Base-by-base conservation (phyloP, 768 basidiomycete genomes). In the Harrya chromipes region DNA sequence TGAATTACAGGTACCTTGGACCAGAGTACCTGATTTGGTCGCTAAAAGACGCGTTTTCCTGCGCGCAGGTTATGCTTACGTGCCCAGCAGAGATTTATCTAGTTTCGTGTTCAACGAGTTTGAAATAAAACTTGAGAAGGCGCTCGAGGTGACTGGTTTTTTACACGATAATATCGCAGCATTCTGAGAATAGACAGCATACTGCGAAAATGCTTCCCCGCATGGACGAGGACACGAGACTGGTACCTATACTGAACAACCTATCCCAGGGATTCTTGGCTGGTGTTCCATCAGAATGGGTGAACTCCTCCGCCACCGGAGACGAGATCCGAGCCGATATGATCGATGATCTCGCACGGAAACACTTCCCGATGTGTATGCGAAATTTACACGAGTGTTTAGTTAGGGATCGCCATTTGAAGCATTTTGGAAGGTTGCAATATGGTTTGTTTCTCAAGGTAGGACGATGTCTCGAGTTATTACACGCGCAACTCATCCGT, bases 281-380 rank as follows among this genome's bases (percentile, higher is more conserved):
- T 1, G 97, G 97, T 21, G 81, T 95, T 34, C 80, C 90, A 2
- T 87, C 90, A 2, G 89, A 93, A 63, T 92, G 90, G 84, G 70
- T 72, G 47, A 78, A 73, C 41, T 72, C 77, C 19, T 72, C 79
- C 12, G 73, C 78, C 11, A 74, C 72, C 26, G 79, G 79, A 0
- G 82, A 85, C 26, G 80, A 79, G 39, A 83, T 98, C 56, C 94
- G 82, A 50, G 94, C 94, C 1, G 95, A 97, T 45, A 94, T 95
- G 94, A 76, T 99, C 2, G 90, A 97, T 60, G 85, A 85, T 27
- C 71, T 98, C 24, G 83, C 94, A 0, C 75, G 72, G 58, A 87
- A 86, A 66, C 92, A 97, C 65, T 98, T 92, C 79, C 97, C 97
- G 1, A 73, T 92, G 57, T 99, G 97, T 66, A 97, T 97, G 94